Base-by-base conservation (phyloP, 1,284 basidiomycete species). In the Cutaneotrichosporon cavernicola region DNA sequence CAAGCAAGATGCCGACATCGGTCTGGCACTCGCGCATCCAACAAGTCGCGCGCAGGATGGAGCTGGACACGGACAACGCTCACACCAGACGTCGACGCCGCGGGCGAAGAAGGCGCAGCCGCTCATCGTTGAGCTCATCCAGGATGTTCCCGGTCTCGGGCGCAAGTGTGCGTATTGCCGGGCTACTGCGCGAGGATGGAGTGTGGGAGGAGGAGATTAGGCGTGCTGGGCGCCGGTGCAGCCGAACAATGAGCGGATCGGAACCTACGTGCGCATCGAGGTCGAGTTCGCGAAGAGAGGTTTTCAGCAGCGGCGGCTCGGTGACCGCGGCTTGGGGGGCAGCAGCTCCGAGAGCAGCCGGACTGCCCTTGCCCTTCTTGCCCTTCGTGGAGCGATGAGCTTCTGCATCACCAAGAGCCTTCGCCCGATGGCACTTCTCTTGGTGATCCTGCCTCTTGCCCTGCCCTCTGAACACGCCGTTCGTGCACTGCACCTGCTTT, bases 91-190 rank as follows among this genome's bases (percentile, higher is more conserved):
- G 14, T 63, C 73, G 10, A 53, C 67, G 21, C 57, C 56, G n/a
- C 6, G 49, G 16, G n/a, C 22, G 30, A n/a, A 43, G 22, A 52
- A 31, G 53, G 52, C 34, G 53, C 51, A 61, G 36, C 10, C 51
- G 40, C 53, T 75, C 14, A 65, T 75, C 21, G 71, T 78, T 26
- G 74, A 78, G 66, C 70, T 78, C 10, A 58, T 74, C 30, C 63
- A 72, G 30, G 72, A 76, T 63, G 71, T 76, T 32, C 67, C 69
- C 14, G 68, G 70, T 34, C 63, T 78, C 18, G 76, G 76, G 5
- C 56, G 60, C 36, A 61, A 57, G 57, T 57, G 66, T 68, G 57
- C 46, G 66, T 67, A 51, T 40, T 6, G 31, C 30, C 22, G 32
- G 38, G 38, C 18, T 3, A 22, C n/a, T 36, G 9, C 31, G 49